Base-by-base conservation (phyloP, 2,329 filamentous ascomycete species). In the Boeremia exigua region DNA sequence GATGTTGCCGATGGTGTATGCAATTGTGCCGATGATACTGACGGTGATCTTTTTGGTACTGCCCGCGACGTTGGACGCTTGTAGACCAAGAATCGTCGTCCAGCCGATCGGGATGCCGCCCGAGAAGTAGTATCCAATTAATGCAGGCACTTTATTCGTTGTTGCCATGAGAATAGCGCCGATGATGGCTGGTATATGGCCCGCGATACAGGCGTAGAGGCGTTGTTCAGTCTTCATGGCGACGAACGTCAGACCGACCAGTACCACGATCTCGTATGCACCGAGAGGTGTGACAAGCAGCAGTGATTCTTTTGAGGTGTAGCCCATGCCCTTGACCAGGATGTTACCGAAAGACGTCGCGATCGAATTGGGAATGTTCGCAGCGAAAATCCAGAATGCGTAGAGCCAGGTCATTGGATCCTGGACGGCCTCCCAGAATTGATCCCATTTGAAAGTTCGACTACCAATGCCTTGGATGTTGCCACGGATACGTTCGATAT, bases 1-100 rank as follows among this genome's bases (percentile, higher is more conserved):
- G 50, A 79, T 78, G 48, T 79, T 79, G 15, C 76, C 77, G 9
- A 78, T 67, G 0, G 70, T 73, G 49, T 77, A 76, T 1, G 67
- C 69, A 42, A 76, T 70, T 2, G 71, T 61, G 7, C 74, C 62
- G 6, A 74, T 58, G 2, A 72, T 70, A 38, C 71, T 71, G 48
- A 73, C 69, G 0, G 72, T 72, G 19, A 75, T 63, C 38, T 75
- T 75, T 59, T 44, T 51, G 15, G 48, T 77, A 75, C 71, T 69
- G 10, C 74, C 75, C 11, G 69, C 71, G 8, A 65, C 56, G 33
- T 66, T 67, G 15, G 60, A 62, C 29, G 71, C 74, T 33, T 73
- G 72, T 4, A 77, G 60, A 0, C 71, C 72, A 1, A 77, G 69
- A 19, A 78, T 76, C 0, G 70, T 76, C 8, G 74, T 75, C 73